Evolutionary conservation across 2,329 filamentous ascomycete genomes (phyloP), one percentile per base, ranked within the genome.

Genomic region (Trichoderma atrobrunneum): DNA sequence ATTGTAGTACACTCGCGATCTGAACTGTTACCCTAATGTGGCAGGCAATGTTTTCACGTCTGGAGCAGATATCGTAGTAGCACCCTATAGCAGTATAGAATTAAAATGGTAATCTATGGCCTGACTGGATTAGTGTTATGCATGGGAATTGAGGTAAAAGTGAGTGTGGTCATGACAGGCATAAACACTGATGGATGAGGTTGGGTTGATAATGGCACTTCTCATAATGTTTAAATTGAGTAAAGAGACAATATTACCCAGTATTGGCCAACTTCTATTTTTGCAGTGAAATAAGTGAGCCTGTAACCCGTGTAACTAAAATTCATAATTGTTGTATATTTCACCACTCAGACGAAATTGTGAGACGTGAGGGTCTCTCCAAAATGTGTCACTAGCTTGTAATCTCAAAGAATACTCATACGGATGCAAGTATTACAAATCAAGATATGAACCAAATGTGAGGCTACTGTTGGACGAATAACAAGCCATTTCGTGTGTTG

Each of bases 391-490:
- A 51, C 10, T 21, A 4, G 48, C 48, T 24, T 12, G 5, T 2
- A 2, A 51, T 51, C 48, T 7, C 5, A 24, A 21, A 11, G 1
- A 51, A 3, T 7, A 2, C 0, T 3, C 0, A 3, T 51, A 14
- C 11, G 11, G n/a, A 21, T 48, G 48, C 11, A 51, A 7, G n/a
- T 51, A 12, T 51, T 51, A 21, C 11, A 51, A 51, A 51, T 51
- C 2, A 11, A n/a, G 1, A 51, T 51, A 21, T 14, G 4, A 51
- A 12, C 10, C 1, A 21, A 54, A 24, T 21, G 12, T 21, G 5
- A 14, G 11, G 14, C 2, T 14, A 24, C 21, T 14, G 11, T 6
- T 6, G 12, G 5, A 7, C 1, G 1, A 3, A 11, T 21, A 12
- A 54, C 0, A 11, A 24, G 5, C 2, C 3, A 24, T 24, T 54